These are phyloP conservation scores for Diutina sp. DNA, from an alignment of 1,139 yeast species.

Conservation along the genomic window DNA sequence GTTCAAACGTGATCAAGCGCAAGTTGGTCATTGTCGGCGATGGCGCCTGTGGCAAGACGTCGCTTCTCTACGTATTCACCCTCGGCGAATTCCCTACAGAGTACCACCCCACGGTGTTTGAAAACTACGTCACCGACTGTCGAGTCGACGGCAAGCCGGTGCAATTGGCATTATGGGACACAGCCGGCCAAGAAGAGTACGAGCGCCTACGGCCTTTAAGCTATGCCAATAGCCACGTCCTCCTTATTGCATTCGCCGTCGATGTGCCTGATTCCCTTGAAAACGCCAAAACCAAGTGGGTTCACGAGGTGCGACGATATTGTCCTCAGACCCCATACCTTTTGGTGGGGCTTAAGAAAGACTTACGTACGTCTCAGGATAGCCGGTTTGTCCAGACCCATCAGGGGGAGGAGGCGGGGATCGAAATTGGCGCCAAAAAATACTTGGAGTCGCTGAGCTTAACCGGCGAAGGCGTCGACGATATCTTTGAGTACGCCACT, in stretches of 20 bases:
- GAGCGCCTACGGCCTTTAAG: conserved; percentile 74
- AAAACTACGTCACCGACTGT: conserved; percentile 87
- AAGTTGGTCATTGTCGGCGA: conserved; percentile 89
- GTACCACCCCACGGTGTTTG: conserved; percentile 91
- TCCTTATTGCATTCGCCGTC: conserved; percentile 59
- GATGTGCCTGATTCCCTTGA: conserved; percentile 59
- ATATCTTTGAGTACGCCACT: conserved; percentile 66
- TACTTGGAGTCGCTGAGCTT: conserved; percentile 67
- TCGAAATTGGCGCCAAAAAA: conserved; percentile 53
- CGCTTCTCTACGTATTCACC: conserved; percentile 81
- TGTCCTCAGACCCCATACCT: conserved; percentile 58
- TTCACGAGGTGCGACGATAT: conserved; percentile 51
- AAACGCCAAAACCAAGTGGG: conserved; percentile 64
- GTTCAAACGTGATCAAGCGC: neutral
- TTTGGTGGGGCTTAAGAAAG: conserved; percentile 61
- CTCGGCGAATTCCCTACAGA: conserved; percentile 77
- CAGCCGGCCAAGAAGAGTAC: conserved; percentile 93
- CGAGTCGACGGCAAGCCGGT: conserved; percentile 88
- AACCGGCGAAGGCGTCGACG: conserved; percentile 76
- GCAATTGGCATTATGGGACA: conserved; percentile 86
- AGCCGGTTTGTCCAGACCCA: conserved; percentile 33
- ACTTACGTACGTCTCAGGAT: conserved; percentile 33
- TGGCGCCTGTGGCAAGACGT: conserved; percentile 93
- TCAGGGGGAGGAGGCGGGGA: conserved; percentile 49
- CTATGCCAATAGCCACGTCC: conserved; percentile 64